Evolutionary conservation across 306 rosid species (phyloP), one percentile per base, ranked within the genome.

Genomic region (Cucurbita ficifolia): DNA sequence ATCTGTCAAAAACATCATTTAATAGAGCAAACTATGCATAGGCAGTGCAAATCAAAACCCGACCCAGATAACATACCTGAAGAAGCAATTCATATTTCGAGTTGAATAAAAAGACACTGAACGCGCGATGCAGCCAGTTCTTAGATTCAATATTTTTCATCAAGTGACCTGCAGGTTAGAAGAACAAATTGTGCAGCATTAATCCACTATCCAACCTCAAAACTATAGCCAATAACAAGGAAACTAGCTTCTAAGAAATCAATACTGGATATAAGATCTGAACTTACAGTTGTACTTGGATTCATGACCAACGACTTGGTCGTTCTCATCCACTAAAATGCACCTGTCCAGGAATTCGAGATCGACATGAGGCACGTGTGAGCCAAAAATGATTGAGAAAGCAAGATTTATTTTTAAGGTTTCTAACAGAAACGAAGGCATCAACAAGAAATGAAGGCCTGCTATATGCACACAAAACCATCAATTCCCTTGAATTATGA

Each of bases 241-340:
- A 29, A 48, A 42, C 14, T 24, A 22, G 18, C 53, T 11, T 11
- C 52, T 5, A 12, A 65, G 6, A 33, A 63, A 61, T 70, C 70
- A 63, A 67, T 57, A 77, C 69, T 52, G 48, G 62, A 7, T 18
- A 7, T 18, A 70, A 71, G 38, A 53, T 21, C 40, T 5, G 55
- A 83, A 83, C 97, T 91, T 86, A 95, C 99, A 95, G 21, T 91
- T 95, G 74, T 95, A 95, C 81, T 95, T 95, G 77, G 90, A 85
- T 36, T 95, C 99, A 43, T 95, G 99, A 84, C 99, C 99, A 77
- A 95, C 86, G 16, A 89, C 96, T 5, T 38, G 76, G 72, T 95
- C 99, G n/a, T 85, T 91, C 96, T 89, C 97, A 78, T 95, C 97
- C 82, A 95, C 99, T 39, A 95, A 85, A 85, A 95, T 95, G 79